Conservation (phyloP, 2,329 filamentous ascomycete genomes). For the Ophiostoma novo-ulmi region DNA sequence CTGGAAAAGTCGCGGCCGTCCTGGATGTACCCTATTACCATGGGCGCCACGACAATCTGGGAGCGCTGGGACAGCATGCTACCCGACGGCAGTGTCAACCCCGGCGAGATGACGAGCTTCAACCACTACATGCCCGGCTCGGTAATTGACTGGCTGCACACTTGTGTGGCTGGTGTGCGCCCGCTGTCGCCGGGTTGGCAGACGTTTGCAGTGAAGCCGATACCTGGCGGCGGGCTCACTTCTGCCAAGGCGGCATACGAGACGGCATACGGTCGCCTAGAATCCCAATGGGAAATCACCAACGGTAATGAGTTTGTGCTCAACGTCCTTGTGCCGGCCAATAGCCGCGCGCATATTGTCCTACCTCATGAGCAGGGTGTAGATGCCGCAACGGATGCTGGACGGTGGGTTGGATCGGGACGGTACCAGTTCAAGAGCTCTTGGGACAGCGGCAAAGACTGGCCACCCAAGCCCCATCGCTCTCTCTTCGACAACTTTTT, state of each 20-base stretch:
- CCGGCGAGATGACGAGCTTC: constrained; percentile 39
- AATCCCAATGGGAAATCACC: constrained; percentile 21
- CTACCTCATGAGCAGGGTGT: constrained; percentile 21
- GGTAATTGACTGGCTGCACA: constrained; percentile 19
- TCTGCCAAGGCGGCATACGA: background rate
- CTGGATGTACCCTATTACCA: constrained; percentile 39
- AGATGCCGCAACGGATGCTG: background rate
- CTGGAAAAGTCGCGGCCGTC: constrained; percentile 35
- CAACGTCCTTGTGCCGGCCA: constrained; percentile 25
- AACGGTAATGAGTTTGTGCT: constrained; percentile 22
- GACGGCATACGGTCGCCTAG: background rate
- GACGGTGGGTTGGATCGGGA: constrained; percentile 23
- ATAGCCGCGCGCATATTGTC: constrained; percentile 23
- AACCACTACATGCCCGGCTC: constrained; percentile 41
- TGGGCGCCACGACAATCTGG: constrained; percentile 39
- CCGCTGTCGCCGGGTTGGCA: constrained; percentile 16
- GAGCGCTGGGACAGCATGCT: constrained; percentile 42
- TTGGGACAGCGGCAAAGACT: constrained; percentile 20
- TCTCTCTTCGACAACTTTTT: constrained; percentile 13
- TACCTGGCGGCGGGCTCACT: constrained; percentile 1
- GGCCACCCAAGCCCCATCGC: constrained; percentile 22
- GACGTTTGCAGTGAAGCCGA: constrained; percentile 13
- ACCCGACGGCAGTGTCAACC: constrained; percentile 36
- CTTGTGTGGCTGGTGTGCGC: constrained; percentile 13
- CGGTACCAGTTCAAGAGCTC: constrained; percentile 19